Percentiles rank a stretch among this genome's conserved stretches.
These are phyloP conservation scores for Dryadomyces quercus-mongolicae DNA, from an alignment of 2,329 filamentous ascomycete genomes.

Conservation along the genomic window DNA sequence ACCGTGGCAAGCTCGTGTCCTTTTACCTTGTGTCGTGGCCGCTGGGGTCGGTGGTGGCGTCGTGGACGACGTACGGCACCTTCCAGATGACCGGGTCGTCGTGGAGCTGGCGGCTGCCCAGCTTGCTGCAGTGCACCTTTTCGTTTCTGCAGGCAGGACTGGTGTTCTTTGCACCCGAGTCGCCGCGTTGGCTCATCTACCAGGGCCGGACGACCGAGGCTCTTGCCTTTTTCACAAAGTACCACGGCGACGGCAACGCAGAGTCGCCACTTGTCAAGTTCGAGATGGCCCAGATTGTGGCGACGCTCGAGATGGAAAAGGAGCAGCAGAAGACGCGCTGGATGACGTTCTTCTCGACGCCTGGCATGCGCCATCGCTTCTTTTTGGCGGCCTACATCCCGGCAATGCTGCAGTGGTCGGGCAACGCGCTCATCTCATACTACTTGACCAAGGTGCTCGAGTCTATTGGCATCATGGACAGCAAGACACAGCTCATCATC, in stretches of 20 bases:
- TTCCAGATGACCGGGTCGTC: constrained; percentile 14
- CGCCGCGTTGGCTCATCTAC: constrained; percentile 17
- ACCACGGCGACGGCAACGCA: constrained; percentile 10
- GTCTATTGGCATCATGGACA: constrained; percentile 5
- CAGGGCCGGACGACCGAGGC: constrained; percentile 10
- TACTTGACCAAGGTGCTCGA: constrained; percentile 6
- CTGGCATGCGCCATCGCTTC: constrained; percentile 12
- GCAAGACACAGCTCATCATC: constrained; percentile 4
- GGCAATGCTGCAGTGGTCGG: constrained; percentile 11
- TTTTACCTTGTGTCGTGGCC: constrained; percentile 78
- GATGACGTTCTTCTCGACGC: constrained; percentile 8
- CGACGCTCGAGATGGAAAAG: constrained; percentile 9
- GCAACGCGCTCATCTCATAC: constrained; percentile 12
- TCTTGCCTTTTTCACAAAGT: constrained; percentile 7
- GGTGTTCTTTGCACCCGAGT: constrained; percentile 14
- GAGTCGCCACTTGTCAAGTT: constrained; percentile 9
- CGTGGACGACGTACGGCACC: constrained; percentile 60
- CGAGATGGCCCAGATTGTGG: constrained; percentile 11
- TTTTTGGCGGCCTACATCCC: constrained; percentile 8
- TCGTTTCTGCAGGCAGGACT: constrained; percentile 9
- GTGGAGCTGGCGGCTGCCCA: constrained; percentile 21
- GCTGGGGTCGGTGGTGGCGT: constrained; percentile 58
- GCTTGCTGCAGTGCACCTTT: not conserved
- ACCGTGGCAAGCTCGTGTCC: constrained; percentile 62
- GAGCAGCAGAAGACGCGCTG: constrained; percentile 5